These are phyloP conservation scores for Proliferodiscus dingleyae DNA, from an alignment of 2,329 filamentous ascomycete genomes.

Conservation along the genomic window DNA sequence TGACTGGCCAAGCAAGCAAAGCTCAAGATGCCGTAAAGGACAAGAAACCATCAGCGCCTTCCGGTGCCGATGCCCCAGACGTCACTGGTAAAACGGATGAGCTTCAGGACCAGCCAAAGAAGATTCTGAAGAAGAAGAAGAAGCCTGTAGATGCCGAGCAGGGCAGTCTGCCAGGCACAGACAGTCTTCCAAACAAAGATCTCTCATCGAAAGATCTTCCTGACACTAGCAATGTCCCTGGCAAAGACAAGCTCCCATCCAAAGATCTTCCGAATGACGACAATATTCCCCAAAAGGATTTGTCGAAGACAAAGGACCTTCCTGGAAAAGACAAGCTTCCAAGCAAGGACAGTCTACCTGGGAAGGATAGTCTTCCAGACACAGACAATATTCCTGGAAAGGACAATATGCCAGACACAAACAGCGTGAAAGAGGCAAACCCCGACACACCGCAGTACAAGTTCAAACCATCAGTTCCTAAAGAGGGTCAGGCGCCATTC, in stretches of 20 bases:
- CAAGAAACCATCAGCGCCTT: background rate
- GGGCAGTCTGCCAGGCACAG: background rate
- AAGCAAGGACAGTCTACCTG: background rate
- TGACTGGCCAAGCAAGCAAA: background rate
- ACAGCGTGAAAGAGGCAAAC: background rate
- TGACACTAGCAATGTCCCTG: no score
- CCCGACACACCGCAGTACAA: constrained; percentile 6
- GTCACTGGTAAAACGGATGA: background rate
- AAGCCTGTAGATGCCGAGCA: background rate
- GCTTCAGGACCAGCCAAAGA: background rate
- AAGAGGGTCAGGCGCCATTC: background rate
- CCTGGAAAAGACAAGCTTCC: background rate
- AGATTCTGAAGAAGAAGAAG: constrained; percentile 1
- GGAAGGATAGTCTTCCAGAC: background rate
- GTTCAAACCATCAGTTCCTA: constrained; percentile 9
- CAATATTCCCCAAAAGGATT: no score
- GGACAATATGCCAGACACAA: background rate
- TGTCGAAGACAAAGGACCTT: no score
- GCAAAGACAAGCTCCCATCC: no score
- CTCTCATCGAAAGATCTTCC: no score
- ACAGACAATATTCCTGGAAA: background rate
- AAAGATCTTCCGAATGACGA: no score
- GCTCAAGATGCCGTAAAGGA: background rate
- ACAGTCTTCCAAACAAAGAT: background rate
- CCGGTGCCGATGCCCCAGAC: background rate